phyloP scores from a whole-genome alignment of 495 filamentous ascomycete species.

The Neurospora pannonica region DNA sequence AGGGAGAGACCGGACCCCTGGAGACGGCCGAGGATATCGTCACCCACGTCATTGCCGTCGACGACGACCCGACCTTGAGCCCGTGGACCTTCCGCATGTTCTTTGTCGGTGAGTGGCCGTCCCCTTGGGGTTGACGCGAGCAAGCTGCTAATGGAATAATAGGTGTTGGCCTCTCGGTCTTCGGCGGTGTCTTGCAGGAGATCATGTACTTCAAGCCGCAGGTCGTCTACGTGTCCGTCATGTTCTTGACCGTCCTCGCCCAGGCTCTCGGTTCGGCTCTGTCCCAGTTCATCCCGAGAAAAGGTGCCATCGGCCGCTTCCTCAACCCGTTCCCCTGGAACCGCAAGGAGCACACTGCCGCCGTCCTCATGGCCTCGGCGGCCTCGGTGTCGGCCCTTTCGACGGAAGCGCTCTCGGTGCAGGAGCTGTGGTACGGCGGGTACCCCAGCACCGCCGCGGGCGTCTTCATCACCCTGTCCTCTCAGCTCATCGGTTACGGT shows the following conservation, averaged over 20 bases:
- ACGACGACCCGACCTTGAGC: constrained; percentile 23
- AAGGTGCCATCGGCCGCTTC: constrained; percentile 23
- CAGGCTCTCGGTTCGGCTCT: neutral
- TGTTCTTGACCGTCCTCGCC: constrained; percentile 35
- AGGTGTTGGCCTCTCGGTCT: constrained; percentile 24
- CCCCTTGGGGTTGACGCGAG: too few species aligned
- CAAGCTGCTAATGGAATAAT: neutral
- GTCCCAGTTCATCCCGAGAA: neutral
- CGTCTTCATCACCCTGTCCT: constrained; percentile 34
- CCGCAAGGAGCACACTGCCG: constrained; percentile 37
- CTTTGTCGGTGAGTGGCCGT: constrained; percentile 19
- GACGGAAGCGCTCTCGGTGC: constrained; percentile 30
- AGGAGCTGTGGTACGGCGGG: constrained; percentile 36
- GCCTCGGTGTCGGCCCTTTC: constrained; percentile 26
- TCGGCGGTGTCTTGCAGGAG: constrained; percentile 17
- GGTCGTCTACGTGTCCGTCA: constrained; percentile 29
- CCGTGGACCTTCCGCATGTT: constrained; percentile 25
- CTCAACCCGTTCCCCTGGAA: constrained; percentile 33
- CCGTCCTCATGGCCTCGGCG: constrained; percentile 32
- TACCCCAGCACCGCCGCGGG: constrained; percentile 23
- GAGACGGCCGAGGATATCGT: constrained; percentile 18
- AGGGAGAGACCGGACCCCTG: neutral
- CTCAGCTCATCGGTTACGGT: constrained; percentile 45
- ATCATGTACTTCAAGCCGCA: constrained; percentile 44
- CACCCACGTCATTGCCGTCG: constrained; percentile 24